Percentiles rank a stretch among this genome's conserved stretches.
Evolutionary conservation across 805 yeast species (phyloP).

Genomic region (Saturnispora mendoncae): DNA sequence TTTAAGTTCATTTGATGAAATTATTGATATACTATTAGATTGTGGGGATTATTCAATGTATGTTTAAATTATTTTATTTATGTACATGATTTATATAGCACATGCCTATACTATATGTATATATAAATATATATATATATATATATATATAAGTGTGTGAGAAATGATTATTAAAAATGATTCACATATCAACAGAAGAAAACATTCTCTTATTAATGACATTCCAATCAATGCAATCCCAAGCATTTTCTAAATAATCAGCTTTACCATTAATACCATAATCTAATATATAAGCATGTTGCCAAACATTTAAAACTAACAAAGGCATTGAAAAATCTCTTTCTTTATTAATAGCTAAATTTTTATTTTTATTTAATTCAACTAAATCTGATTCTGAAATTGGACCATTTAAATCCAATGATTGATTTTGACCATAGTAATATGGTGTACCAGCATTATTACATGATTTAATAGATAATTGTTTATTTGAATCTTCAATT

Average conservation of each 20-base stretch:
- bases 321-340: constrained; percentile 65
- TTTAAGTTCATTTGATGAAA: constrained; percentile 25
- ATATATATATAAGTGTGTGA: no score
- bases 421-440: constrained; percentile 58
- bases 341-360: constrained; percentile 24
- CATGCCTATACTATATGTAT: no score
- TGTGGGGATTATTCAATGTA: constrained; percentile 26
- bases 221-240: constrained; percentile 82
- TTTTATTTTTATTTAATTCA: constrained; percentile 32
- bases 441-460: constrained; percentile 77
- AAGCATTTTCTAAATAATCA: constrained; percentile 63
- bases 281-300: constrained; percentile 76
- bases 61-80: constrained; percentile 17
- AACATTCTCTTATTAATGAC: constrained; percentile 44
- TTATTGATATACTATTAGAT: constrained; percentile 24
- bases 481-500: constrained; percentile 56
- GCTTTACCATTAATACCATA: constrained; percentile 73
- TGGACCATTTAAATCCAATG: constrained; percentile 68
- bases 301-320: constrained; percentile 79
- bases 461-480: constrained; percentile 43
- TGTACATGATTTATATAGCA: not conserved
- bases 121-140: not conserved
- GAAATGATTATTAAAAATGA: no score
- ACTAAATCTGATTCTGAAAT: constrained; percentile 47
- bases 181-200: constrained; percentile 14